Base-by-base conservation (phyloP, 331 rosid genomes). In the Quercus tomentella region DNA sequence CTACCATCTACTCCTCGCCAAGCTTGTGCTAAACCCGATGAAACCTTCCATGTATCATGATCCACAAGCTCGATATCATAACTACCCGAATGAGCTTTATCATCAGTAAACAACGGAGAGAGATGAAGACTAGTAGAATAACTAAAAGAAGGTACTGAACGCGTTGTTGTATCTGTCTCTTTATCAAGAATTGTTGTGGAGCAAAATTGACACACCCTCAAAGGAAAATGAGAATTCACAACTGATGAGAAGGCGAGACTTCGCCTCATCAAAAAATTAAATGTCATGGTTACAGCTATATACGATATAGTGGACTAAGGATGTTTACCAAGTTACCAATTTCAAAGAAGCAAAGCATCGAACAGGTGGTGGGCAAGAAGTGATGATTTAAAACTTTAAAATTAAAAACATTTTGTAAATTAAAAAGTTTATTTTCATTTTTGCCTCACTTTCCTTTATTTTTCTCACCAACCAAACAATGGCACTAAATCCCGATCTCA, bases 41-140 rank as follows among this genome's bases (percentile, higher is more conserved):
- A 90, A 77, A 93, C 86, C 14, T 21, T 74, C 98, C 92, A 93
- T 6, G 91, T 79, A 79, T 88, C 94, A 65, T 80, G 71, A 49
- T 93, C 97, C 73, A 95, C 87, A 69, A 93, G 88, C 87, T 95
- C 90, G 22, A 90, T 84, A 67, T 84, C 79, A 71, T 85, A 88
- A 79, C 89, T 58, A 81, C 45, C 82, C 1, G 81, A 56, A 56
- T 76, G 80, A 63, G 84, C 73, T 70, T 83, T 78, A 21, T 11
- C 43, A 31, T 77, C 65, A 30, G 82, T 66, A 14, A 85, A 87
- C 73, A 85, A 31, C 2, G 94, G 83, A 41, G 86, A 88, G 70
- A 79, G 89, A 77, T 76, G 86, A 78, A 79, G 81, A 73, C 68
- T 78, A 52, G 60, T 70, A 8, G 90, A 77, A 83, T 58, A 54